Percentiles rank a stretch among this genome's conserved stretches.
phyloP scores from a whole-genome alignment of 768 basidiomycete species.

The Russula abietina region DNA sequence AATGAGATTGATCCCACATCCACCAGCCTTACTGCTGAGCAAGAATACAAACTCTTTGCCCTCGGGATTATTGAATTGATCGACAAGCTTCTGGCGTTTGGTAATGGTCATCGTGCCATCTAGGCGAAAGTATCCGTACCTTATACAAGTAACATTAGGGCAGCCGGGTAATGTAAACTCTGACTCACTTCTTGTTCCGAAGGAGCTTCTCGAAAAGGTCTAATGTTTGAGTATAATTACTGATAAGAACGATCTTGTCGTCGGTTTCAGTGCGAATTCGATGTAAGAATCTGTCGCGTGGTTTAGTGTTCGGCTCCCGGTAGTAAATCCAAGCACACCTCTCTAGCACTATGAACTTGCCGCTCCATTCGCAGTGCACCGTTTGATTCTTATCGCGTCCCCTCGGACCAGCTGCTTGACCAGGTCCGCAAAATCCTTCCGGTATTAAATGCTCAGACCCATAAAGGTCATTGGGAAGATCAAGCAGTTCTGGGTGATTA shows the following conservation, averaged over 20 bases:
- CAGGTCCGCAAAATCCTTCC: constrained; percentile 66
- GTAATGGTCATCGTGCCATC: constrained; percentile 91
- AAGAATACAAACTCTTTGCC: constrained; percentile 94
- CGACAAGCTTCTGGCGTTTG: constrained; percentile 92
- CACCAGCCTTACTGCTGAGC: constrained; percentile 91
- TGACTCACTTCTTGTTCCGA: constrained; percentile 68
- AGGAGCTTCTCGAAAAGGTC: constrained; percentile 90
- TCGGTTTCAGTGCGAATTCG: constrained; percentile 73
- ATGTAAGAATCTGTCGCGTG: constrained; percentile 65
- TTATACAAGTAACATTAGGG: constrained; percentile 37
- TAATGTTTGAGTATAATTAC: constrained; percentile 93
- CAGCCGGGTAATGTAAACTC: neutral
- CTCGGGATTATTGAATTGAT: constrained; percentile 90
- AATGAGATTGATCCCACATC: constrained; percentile 95
- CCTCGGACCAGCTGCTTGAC: constrained; percentile 32
- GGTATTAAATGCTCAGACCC: constrained; percentile 81
- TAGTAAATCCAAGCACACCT: constrained; percentile 44
- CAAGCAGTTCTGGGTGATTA: constrained; percentile 88
- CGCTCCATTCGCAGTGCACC: constrained; percentile 78
- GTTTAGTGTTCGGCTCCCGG: neutral
- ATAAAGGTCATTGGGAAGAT: constrained; percentile 75
- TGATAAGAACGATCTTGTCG: constrained; percentile 95
- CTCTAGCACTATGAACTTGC: constrained; percentile 91
- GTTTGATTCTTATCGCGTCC: constrained; percentile 41
- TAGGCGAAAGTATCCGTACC: constrained; percentile 87